Evolutionary conservation across 202 grass and related monocot species (phyloP).

Genomic region (Miscanthus sacchariflorus): DNA sequence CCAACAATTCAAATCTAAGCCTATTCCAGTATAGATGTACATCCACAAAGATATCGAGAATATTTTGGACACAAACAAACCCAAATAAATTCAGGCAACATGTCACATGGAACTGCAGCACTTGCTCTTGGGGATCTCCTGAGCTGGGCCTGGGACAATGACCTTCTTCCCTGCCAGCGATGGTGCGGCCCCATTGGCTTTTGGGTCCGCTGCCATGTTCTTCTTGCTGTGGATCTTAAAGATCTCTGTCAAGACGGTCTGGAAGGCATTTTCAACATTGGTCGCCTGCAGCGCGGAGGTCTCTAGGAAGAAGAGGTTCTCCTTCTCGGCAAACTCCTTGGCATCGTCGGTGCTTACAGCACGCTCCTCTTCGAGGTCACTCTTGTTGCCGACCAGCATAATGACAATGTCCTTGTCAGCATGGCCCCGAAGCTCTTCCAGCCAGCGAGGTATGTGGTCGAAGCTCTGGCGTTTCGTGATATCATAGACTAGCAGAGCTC

Average conservation of each 20-base stretch:
- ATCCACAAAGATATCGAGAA: constrained; percentile 42
- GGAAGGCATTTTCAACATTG: constrained; percentile 72
- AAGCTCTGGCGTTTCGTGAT: constrained; percentile 84
- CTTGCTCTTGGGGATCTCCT: constrained; percentile 80
- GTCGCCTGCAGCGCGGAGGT: constrained; percentile 68
- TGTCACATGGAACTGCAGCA: constrained; percentile 62
- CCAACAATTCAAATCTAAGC: constrained; percentile 34
- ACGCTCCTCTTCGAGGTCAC: constrained; percentile 64
- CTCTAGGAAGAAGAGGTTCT: constrained; percentile 86
- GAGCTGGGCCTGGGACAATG: constrained; percentile 74
- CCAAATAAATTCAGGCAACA: background rate
- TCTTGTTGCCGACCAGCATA: constrained; percentile 89
- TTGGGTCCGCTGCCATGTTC: constrained; percentile 51
- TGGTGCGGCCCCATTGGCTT: constrained; percentile 43
- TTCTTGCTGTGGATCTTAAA: constrained; percentile 86
- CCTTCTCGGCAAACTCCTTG: constrained; percentile 79
- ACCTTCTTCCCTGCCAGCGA: constrained; percentile 69
- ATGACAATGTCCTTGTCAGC: constrained; percentile 79
- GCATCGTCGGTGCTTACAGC: constrained; percentile 65
- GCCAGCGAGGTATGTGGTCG: constrained; percentile 76
- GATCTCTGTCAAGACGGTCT: constrained; percentile 73
- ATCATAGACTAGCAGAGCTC: constrained; percentile 83
- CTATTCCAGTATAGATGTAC: constrained; percentile 55
- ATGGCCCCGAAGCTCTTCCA: constrained; percentile 76
- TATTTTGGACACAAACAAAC: constrained; percentile 24